These are phyloP conservation scores for Cladosporium sp. DNA, from an alignment of 2,329 filamentous ascomycete species.

Conservation along the genomic window DNA sequence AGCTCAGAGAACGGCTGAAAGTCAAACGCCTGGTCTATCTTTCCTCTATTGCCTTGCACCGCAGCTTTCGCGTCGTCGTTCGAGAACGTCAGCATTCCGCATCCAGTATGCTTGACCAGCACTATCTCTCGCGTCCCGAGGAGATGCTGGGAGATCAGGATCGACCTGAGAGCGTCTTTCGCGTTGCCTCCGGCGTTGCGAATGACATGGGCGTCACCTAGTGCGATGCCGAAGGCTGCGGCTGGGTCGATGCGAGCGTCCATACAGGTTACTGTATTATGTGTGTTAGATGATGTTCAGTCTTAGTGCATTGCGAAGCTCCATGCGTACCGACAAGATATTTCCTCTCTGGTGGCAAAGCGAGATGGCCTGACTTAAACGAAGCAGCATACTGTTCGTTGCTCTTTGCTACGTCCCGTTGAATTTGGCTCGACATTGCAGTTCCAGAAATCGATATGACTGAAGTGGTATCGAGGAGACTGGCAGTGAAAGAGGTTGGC, in stretches of 20 bases:
- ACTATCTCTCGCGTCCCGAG: slow-evolving; percentile 75
- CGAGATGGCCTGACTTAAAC: slow-evolving; percentile 62
- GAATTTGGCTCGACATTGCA: slow-evolving; percentile 39
- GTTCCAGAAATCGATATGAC: not conserved
- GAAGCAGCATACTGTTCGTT: slow-evolving; percentile 58
- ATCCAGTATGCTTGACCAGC: slow-evolving; percentile 72
- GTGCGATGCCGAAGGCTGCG: slow-evolving; percentile 66
- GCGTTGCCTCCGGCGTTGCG: slow-evolving; percentile 60
- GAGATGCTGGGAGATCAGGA: slow-evolving; percentile 77
- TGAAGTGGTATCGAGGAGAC: not conserved
- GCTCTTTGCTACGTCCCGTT: slow-evolving; percentile 56
- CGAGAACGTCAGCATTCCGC: slow-evolving; percentile 70
- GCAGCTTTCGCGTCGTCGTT: slow-evolving; percentile 57
- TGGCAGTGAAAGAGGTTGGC: not conserved
- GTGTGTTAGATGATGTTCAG: not conserved
- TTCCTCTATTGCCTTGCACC: slow-evolving; percentile 55
- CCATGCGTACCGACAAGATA: slow-evolving; percentile 60
- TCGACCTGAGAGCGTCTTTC: slow-evolving; percentile 68
- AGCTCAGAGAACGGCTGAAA: slow-evolving; percentile 68
- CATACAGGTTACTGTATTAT: slow-evolving; percentile 69
- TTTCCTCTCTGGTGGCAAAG: slow-evolving; percentile 53
- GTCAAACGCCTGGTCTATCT: slow-evolving; percentile 35
- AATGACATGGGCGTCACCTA: slow-evolving; percentile 77
- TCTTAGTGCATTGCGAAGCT: not conserved
- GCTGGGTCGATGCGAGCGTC: slow-evolving; percentile 71